phyloP scores from a whole-genome alignment of 176 grass and related monocot genomes.

The Aegilops tauschii region DNA sequence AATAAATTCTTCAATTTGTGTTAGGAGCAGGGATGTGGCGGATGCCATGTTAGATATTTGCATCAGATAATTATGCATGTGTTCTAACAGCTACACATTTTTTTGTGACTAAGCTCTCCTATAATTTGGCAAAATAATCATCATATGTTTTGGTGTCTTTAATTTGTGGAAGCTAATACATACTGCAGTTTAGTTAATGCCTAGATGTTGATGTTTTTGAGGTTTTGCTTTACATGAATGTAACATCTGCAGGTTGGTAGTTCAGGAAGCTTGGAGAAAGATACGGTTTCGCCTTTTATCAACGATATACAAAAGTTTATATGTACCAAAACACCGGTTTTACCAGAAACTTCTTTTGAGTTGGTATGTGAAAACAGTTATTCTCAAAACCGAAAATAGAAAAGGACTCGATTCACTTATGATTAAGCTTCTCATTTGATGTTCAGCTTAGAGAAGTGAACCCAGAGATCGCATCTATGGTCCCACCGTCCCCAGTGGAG shows the following conservation, averaged over 20 bases:
- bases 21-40: neutral
- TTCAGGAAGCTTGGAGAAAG: conserved; percentile 34
- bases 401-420: neutral
- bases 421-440: conserved; percentile 8
- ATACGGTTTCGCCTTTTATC: conserved; percentile 29
- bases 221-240: conserved; percentile 11
- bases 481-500: conserved; percentile 5
- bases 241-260: conserved; percentile 40
- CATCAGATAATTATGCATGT: neutral
- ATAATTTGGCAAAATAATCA: neutral
- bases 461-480: conserved; percentile 12
- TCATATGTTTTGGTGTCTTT: neutral
- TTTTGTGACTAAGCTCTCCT: conserved; percentile 5
- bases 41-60: neutral
- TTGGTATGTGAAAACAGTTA: conserved; percentile 38
- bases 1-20: neutral
- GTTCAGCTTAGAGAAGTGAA: conserved; percentile 37
- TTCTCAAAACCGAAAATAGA: neutral
- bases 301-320: conserved; percentile 36
- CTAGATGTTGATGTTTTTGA: conserved; percentile 4
- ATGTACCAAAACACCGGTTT: conserved; percentile 25
- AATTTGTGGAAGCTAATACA: neutral
- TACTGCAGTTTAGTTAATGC: conserved; percentile 8
- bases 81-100: neutral
- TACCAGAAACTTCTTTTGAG: conserved; percentile 47